Base-by-base conservation (phyloP, 1,284 basidiomycete genomes). In the Megacollybia platyphylla region DNA sequence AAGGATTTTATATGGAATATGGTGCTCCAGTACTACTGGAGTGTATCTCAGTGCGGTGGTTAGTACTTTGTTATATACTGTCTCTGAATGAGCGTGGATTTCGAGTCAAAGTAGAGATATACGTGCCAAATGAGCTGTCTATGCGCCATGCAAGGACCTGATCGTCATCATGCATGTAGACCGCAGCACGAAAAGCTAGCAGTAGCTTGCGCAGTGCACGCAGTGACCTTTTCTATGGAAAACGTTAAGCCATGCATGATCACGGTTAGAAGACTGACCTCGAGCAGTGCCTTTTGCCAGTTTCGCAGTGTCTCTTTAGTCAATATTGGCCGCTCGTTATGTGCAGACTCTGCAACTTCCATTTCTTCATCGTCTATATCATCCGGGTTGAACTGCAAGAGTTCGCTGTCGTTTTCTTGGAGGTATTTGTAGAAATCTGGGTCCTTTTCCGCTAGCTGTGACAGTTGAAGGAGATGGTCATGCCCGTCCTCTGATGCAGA, bases 381-480 rank as follows among this genome's bases (percentile, higher is more conserved):
- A 15, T 60, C 46, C 2, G 67, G 62, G 31, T 77, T 67, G 57
- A 98, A 98, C 2, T 88, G 70, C 5, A 98, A 71, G 27, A 98
- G 66, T 43, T 92, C 90, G 44, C 72, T 68, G 62, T 98, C 94
- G 57, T 98, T 94, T 63, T 97, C 90, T 65, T 96, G 84, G 5
- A 98, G 71, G 57, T 96, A 98, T 62, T 96, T 92, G 81, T 80
- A 98, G 66, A 98, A 98, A 55, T 97, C 94, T 13, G 94, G 94
- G 59, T 98, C 96, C 60, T 89, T 94, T 61, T 94, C 86, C 9
- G 87, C 87, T 32, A 98, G 73, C 55, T 88, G 84, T 39, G 87
- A 83, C n/a, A 98, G 75, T 44, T 97, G 85, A 38, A 78, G 60
- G 38, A 87, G 64, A 63, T 94, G 91, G 6, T 66, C 60, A 54